phyloP scores from a whole-genome alignment of 1,284 basidiomycete genomes.

The Termitomyces sp. region DNA sequence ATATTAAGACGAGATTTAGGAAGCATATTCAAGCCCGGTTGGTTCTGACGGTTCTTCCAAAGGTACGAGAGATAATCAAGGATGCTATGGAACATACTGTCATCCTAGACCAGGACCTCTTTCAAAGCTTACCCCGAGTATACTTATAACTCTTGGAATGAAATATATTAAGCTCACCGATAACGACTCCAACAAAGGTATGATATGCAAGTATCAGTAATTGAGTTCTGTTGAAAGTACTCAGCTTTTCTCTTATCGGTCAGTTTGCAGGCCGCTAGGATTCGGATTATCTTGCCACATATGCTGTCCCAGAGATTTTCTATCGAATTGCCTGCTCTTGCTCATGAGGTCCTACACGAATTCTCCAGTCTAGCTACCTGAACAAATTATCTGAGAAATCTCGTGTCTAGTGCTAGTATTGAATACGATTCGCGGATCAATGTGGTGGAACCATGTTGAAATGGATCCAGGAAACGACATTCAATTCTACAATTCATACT shows the following conservation, averaged over 20 bases:
- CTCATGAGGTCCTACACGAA: neutral
- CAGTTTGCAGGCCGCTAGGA: constrained; percentile 2
- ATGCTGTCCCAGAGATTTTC: neutral
- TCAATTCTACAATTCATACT: neutral
- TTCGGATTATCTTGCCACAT: neutral
- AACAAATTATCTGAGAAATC: neutral
- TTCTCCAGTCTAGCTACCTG: neutral
- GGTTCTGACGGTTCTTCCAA: neutral
- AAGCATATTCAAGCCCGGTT: neutral
- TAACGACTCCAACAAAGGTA: constrained; percentile 2
- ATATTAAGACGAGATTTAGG: neutral
- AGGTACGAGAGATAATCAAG: neutral
- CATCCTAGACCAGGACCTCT: neutral
- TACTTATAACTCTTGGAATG: too few species aligned
- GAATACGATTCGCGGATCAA: neutral
- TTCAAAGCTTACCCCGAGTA: too few species aligned
- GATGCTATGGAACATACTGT: neutral
- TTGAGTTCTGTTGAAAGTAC: neutral
- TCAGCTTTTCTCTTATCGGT: neutral
- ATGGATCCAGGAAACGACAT: neutral
- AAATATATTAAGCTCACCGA: too few species aligned
- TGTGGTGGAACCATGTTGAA: neutral
- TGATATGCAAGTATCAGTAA: neutral
- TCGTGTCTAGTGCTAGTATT: neutral
- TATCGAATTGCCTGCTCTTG: neutral